Evolutionary conservation across 495 filamentous ascomycete species (phyloP).

Genomic region (Daldinia bambusicola): DNA sequence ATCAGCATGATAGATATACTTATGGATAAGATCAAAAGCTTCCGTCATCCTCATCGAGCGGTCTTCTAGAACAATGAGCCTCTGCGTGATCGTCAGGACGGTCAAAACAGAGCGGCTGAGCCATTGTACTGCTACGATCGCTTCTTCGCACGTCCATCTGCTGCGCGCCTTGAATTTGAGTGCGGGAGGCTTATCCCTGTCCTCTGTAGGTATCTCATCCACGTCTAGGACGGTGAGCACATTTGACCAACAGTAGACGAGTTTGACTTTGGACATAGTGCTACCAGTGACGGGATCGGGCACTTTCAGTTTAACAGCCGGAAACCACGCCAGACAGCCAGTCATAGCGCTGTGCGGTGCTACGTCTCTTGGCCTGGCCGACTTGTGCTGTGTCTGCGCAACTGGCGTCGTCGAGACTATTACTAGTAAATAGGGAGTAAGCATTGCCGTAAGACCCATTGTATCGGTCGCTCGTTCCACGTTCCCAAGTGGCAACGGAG

Average conservation of each 20-base stretch:
- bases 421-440: constrained; percentile 94
- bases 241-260: constrained; percentile 99
- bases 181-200: constrained; percentile 74
- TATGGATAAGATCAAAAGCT: constrained; percentile 89
- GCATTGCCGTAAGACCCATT: constrained; percentile 91
- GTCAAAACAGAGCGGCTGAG: constrained; percentile 92
- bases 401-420: constrained; percentile 96
- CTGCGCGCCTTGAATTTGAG: constrained; percentile 84
- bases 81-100: constrained; percentile 90
- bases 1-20: constrained; percentile 91
- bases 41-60: constrained; percentile 88
- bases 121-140: constrained; percentile 98
- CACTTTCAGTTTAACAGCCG: constrained; percentile 89
- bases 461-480: constrained; percentile 86
- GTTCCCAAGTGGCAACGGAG: constrained; percentile 89
- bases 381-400: constrained; percentile 95
- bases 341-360: constrained; percentile 89
- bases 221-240: constrained; percentile 91
- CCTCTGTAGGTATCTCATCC: constrained; percentile 73
- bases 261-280: constrained; percentile 76
- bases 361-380: constrained; percentile 87
- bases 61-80: constrained; percentile 92
- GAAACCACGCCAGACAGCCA: constrained; percentile 96
- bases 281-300: constrained; percentile 66
- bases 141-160: constrained; percentile 92